Evolutionary conservation across 73 alveolate species (phyloP).

Genomic region (Paramecium sonneborni): DNA sequence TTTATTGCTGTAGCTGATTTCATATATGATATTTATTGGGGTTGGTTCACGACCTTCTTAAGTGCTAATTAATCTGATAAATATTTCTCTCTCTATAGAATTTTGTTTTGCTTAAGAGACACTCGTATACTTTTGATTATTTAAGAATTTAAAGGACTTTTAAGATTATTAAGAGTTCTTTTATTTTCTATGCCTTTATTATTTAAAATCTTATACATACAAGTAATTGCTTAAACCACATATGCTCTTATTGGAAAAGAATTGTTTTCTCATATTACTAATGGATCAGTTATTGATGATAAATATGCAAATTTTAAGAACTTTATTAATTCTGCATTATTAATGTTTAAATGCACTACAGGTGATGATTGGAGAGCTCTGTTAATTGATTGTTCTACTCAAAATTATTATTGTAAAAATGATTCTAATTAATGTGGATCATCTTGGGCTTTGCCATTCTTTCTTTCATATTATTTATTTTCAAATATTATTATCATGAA

Average conservation of each 20-base stretch:
- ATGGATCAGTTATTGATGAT: background rate
- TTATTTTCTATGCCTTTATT: slow-evolving; percentile 1
- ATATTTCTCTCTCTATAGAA: background rate
- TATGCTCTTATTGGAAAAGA: slow-evolving; percentile 16
- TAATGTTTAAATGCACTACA: slow-evolving; percentile 36
- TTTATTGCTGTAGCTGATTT: slow-evolving; percentile 27
- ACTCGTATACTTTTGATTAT: background rate
- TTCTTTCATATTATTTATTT: slow-evolving; percentile 21
- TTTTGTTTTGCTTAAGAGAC: background rate
- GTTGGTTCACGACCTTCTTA: background rate
- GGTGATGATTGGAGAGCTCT: slow-evolving; percentile 51
- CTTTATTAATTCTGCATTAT: slow-evolving; percentile 33
- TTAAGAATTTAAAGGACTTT: slow-evolving; percentile 17
- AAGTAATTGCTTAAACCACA: background rate
- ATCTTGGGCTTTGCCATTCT: slow-evolving; percentile 4
- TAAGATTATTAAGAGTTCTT: slow-evolving; percentile 15
- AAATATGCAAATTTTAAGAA: slow-evolving; percentile 35
- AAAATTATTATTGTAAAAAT: background rate
- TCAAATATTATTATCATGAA: slow-evolving; percentile 38
- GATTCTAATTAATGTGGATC: slow-evolving; percentile 45
- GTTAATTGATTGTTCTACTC: background rate
- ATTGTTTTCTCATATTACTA: background rate
- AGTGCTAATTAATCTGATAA: background rate
- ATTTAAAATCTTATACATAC: slow-evolving; percentile 10
- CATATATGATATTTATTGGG: background rate